These are phyloP conservation scores for Jasminum sambac DNA, from an alignment of 257 asterid genomes.

Conservation along the genomic window DNA sequence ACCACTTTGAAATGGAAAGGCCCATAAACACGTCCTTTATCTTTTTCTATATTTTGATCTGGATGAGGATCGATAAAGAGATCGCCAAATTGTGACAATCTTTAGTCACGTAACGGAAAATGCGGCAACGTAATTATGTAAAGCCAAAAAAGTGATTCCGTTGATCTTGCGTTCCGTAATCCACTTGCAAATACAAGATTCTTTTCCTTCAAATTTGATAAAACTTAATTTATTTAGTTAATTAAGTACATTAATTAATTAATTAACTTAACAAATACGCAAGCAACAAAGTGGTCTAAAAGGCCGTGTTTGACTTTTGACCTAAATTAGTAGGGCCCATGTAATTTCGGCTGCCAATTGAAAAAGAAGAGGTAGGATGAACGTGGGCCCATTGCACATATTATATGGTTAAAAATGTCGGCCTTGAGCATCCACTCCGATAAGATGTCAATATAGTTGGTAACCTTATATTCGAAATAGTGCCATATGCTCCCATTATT, in stretches of 20 bases:
- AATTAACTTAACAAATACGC: conserved; percentile 3
- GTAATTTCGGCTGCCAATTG: not conserved
- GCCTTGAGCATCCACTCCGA: too few species aligned
- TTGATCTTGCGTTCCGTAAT: conserved; percentile 2
- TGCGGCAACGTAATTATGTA: not conserved
- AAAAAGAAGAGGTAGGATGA: not conserved
- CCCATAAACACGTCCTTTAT: too few species aligned
- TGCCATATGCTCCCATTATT: too few species aligned
- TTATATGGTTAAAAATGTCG: too few species aligned
- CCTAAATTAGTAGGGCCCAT: not conserved
- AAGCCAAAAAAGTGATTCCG: not conserved
- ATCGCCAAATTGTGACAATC: not conserved
- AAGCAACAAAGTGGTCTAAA: not conserved
- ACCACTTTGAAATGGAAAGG: too few species aligned
- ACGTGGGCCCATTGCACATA: not conserved
- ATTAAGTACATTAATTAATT: not conserved
- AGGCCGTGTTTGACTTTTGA: not conserved
- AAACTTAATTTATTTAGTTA: not conserved
- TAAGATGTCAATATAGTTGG: too few species aligned
- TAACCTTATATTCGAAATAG: too few species aligned
- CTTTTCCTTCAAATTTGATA: conserved; percentile 1
- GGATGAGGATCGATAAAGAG: not conserved
- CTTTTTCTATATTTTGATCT: not conserved
- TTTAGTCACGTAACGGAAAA: not conserved
- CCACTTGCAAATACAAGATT: not conserved